A percentile compares a stretch with the other conserved stretches of the same genome.
Evolutionary conservation across 1,284 basidiomycete genomes (phyloP).

Genomic region (Ustilago sp.): DNA sequence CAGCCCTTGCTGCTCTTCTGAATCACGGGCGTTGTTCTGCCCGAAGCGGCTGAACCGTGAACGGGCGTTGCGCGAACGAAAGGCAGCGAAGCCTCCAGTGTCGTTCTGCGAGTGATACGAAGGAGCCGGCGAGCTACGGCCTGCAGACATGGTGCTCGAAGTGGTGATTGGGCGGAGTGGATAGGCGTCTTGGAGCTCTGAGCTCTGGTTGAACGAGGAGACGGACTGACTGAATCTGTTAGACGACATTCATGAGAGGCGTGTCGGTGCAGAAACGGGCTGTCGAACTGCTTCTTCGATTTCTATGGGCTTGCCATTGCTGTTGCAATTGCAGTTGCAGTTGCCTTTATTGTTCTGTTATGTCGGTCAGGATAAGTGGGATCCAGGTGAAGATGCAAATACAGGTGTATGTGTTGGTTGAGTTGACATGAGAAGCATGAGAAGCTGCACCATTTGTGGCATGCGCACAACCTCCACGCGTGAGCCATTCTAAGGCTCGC

Average conservation of each 20-base stretch:
- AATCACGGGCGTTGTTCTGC: slow-evolving; percentile 46
- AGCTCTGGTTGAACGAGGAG: slow-evolving; percentile 17
- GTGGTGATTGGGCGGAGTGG: slow-evolving; percentile 20
- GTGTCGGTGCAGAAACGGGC: not conserved
- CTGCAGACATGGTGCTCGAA: slow-evolving; percentile 32
- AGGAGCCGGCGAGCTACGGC: slow-evolving; percentile 41
- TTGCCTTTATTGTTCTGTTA: not conserved
- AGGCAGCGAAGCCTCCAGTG: slow-evolving; percentile 36
- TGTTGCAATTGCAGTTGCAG: not conserved
- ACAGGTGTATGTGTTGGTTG: slow-evolving; percentile 4
- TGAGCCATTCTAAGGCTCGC: not conserved
- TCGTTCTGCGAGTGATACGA: slow-evolving; percentile 41
- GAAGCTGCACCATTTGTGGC: slow-evolving; percentile 13
- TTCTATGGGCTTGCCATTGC: slow-evolving; percentile 6
- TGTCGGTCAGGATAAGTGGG: too few species aligned
- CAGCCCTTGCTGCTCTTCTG: slow-evolving; percentile 51
- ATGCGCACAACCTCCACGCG: slow-evolving; percentile 25
- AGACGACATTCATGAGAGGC: slow-evolving; percentile 37
- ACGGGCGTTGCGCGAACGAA: slow-evolving; percentile 41
- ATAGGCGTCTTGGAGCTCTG: slow-evolving; percentile 25
- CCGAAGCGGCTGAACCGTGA: slow-evolving; percentile 47
- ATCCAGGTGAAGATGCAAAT: not conserved
- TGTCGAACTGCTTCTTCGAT: slow-evolving; percentile 6
- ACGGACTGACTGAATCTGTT: slow-evolving; percentile 12
- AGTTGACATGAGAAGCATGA: not conserved